A percentile compares a stretch with the other conserved stretches of the same genome.
Conservation (phyloP, 192 early-diverging fungal genomes). For the Spizellomyces punctatus region DNA sequence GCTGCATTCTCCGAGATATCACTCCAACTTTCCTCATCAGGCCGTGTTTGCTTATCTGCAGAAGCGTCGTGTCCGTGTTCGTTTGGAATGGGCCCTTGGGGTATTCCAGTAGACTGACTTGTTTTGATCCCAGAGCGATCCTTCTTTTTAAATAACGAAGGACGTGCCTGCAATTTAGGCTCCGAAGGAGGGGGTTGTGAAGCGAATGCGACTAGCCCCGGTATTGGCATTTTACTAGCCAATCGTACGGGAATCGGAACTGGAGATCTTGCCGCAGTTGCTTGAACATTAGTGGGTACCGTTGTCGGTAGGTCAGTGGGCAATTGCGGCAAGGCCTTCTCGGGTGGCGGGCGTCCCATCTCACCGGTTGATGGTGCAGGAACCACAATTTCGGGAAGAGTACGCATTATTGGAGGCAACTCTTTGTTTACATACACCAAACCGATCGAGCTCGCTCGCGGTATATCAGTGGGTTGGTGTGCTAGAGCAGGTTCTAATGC, state of each 20-base stretch:
- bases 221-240: constrained; percentile 10
- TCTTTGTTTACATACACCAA: too few relatives aligned
- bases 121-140: neutral
- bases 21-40: constrained; percentile 1
- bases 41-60: neutral
- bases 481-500: too few relatives aligned
- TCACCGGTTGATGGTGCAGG: too few relatives aligned
- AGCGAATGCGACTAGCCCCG: neutral
- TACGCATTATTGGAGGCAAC: too few relatives aligned
- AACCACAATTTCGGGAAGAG: too few relatives aligned
- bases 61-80: neutral
- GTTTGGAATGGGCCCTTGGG: neutral
- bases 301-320: too few relatives aligned
- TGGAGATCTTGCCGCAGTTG: neutral
- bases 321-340: too few relatives aligned
- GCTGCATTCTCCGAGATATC: neutral
- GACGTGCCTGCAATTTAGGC: neutral
- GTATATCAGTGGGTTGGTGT: too few relatives aligned
- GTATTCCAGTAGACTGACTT: neutral
- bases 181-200: neutral
- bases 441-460: too few relatives aligned
- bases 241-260: constrained; percentile 11
- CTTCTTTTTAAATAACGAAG: constrained; percentile 4
- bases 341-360: too few relatives aligned
- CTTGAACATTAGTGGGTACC: too few relatives aligned